Evolutionary conservation across 2,329 filamentous ascomycete species (phyloP).

Genomic region (Chalara sp.): DNA sequence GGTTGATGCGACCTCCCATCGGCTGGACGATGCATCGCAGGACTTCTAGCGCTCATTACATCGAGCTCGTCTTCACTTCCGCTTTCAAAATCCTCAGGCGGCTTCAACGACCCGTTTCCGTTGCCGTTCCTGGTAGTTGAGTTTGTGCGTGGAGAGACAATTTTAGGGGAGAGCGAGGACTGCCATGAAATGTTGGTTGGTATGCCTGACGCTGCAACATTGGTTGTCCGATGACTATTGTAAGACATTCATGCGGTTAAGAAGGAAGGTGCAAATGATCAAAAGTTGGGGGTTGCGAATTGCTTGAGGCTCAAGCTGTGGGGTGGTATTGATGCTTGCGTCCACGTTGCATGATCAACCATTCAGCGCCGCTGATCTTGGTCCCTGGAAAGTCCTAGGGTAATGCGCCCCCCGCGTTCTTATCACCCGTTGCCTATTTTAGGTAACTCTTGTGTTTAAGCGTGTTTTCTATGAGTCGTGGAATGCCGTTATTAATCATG

Average conservation of each 20-base stretch:
- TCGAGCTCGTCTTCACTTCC: slow-evolving; percentile 17
- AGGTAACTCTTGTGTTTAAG: no score
- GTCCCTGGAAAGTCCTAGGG: no score
- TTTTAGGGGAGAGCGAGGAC: slow-evolving; percentile 17
- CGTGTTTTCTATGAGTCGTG: no score
- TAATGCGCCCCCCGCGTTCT: no score
- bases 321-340: no score
- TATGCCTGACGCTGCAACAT: slow-evolving; percentile 7
- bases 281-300: no score
- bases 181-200: slow-evolving; percentile 3
- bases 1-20: slow-evolving; percentile 33
- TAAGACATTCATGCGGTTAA: slow-evolving; percentile 24
- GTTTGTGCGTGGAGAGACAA: slow-evolving; percentile 8
- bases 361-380: no score
- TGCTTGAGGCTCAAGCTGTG: no score
- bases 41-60: slow-evolving; percentile 31
- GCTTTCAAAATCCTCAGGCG: not conserved
- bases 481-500: no score
- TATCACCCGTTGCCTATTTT: no score
- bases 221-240: slow-evolving; percentile 14
- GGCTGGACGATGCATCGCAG: slow-evolving; percentile 28
- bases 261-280: no score
- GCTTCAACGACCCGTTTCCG: not conserved
- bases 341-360: no score
- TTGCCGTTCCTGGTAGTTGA: not conserved